Percentiles rank a stretch among this genome's conserved stretches.
These are phyloP conservation scores for Hibiscus tridactylites DNA, from an alignment of 345 rosid genomes.

Conservation along the genomic window DNA sequence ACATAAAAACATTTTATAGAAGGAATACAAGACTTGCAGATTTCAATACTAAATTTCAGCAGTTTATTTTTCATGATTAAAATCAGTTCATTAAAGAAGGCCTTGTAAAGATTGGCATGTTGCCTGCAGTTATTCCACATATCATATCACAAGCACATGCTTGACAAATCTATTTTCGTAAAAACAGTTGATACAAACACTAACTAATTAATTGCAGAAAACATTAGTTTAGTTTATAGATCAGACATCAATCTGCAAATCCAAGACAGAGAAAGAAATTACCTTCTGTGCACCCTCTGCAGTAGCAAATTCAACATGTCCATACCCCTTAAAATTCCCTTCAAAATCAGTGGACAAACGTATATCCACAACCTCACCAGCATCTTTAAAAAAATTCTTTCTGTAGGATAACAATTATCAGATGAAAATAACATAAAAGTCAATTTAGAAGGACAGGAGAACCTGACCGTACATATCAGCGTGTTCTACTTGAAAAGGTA, in stretches of 20 bases:
- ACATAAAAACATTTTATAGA: not conserved
- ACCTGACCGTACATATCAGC: constrained; percentile 53
- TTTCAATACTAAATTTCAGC: not conserved
- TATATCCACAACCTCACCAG: constrained; percentile 65
- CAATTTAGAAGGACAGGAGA: not conserved
- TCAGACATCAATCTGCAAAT: constrained; percentile 6
- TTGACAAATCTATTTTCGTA: not conserved
- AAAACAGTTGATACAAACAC: not conserved
- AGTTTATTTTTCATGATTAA: not conserved
- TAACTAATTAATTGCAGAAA: not conserved
- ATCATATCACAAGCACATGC: too few species aligned
- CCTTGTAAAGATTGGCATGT: too few species aligned
- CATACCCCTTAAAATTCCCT: constrained; percentile 58
- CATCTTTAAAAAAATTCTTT: constrained; percentile 54
- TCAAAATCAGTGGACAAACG: constrained; percentile 48
- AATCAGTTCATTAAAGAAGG: not conserved
- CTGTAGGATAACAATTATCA: constrained; percentile 26
- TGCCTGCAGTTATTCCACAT: too few species aligned
- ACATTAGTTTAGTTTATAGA: not conserved
- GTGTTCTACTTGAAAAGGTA: constrained; percentile 46
- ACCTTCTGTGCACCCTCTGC: constrained; percentile 66
- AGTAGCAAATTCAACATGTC: constrained; percentile 78
- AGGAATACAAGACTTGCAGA: not conserved
- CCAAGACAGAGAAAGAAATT: not conserved
- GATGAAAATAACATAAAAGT: not conserved